Conservation (phyloP, 768 basidiomycete genomes). For the Phylloporus sp. region DNA sequence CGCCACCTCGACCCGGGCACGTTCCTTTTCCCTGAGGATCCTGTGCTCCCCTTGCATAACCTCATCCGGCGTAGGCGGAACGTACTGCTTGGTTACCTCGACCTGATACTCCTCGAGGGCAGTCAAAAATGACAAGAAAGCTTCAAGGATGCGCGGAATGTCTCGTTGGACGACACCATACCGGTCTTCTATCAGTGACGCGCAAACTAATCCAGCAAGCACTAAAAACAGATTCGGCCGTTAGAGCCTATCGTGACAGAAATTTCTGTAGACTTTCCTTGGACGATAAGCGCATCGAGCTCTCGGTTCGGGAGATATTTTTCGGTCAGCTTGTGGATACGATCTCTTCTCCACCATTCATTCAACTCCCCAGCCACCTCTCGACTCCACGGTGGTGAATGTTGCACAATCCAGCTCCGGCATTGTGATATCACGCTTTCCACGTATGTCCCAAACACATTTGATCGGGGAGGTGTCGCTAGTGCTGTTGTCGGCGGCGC, state of each 20-base stretch:
- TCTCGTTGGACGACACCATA: slow-evolving; percentile 85
- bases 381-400: slow-evolving; percentile 32
- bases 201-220: slow-evolving; percentile 61
- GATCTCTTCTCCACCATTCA: slow-evolving; percentile 57
- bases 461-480: not conserved
- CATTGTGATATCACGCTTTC: slow-evolving; percentile 6
- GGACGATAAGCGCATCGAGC: slow-evolving; percentile 56
- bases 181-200: slow-evolving; percentile 74
- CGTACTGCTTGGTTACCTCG: slow-evolving; percentile 44
- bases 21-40: slow-evolving; percentile 38
- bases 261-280: slow-evolving; percentile 40
- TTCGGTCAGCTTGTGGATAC: slow-evolving; percentile 51
- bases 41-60: slow-evolving; percentile 22
- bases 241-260: not conserved
- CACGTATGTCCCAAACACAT: not conserved
- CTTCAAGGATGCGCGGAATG: slow-evolving; percentile 78
- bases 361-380: slow-evolving; percentile 23
- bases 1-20: slow-evolving; percentile 46
- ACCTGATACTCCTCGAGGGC: slow-evolving; percentile 64
- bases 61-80: slow-evolving; percentile 36
- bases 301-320: slow-evolving; percentile 56
- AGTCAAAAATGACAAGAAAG: slow-evolving; percentile 59
- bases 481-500: not conserved
- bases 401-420: slow-evolving; percentile 8
- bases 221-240: slow-evolving; percentile 36